These are phyloP conservation scores for Fusarium beomiforme DNA, from an alignment of 2,329 filamentous ascomycete species.

Conservation along the genomic window DNA sequence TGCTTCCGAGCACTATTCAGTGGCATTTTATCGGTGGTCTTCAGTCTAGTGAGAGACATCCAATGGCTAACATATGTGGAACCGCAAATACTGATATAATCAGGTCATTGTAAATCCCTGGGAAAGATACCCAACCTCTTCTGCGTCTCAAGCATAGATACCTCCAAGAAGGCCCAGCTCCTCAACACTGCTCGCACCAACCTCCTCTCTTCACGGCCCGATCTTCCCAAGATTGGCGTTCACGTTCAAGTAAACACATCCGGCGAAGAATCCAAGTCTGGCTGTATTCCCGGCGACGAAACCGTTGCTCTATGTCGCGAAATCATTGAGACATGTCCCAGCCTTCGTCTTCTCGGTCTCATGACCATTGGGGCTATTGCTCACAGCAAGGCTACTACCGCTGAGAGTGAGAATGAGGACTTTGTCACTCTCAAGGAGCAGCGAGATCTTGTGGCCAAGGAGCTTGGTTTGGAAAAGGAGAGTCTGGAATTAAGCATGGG, in stretches of 20 bases:
- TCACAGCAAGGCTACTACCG: conserved; percentile 76
- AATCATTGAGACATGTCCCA: conserved; percentile 76
- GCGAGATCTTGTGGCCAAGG: conserved; percentile 73
- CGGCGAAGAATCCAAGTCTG: conserved; percentile 86
- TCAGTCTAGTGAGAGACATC: conserved; percentile 71
- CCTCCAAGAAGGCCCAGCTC: conserved; percentile 83
- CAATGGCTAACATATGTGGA: not conserved
- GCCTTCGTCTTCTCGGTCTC: conserved; percentile 79
- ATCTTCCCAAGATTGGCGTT: conserved; percentile 67
- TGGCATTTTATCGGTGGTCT: conserved; percentile 99
- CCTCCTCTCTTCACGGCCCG: conserved; percentile 55
- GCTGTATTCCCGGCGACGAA: conserved; percentile 74
- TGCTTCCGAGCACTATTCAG: conserved; percentile 79
- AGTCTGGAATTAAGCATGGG: conserved; percentile 94
- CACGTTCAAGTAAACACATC: conserved; percentile 97
- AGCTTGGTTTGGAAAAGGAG: conserved; percentile 56
- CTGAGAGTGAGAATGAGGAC: conserved; percentile 90
- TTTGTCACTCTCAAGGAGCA: conserved; percentile 76
- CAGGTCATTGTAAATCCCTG: conserved; percentile 89
- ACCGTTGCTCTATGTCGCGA: conserved; percentile 73
- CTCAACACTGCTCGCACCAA: conserved; percentile 80
- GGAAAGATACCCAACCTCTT: conserved; percentile 89
- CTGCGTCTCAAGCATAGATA: conserved; percentile 92
- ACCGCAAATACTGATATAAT: conserved; percentile 8
- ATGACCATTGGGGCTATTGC: conserved; percentile 99